These are phyloP conservation scores for Malassezia cuniculi DNA, from an alignment of 1,284 basidiomycete species.

Conservation along the genomic window DNA sequence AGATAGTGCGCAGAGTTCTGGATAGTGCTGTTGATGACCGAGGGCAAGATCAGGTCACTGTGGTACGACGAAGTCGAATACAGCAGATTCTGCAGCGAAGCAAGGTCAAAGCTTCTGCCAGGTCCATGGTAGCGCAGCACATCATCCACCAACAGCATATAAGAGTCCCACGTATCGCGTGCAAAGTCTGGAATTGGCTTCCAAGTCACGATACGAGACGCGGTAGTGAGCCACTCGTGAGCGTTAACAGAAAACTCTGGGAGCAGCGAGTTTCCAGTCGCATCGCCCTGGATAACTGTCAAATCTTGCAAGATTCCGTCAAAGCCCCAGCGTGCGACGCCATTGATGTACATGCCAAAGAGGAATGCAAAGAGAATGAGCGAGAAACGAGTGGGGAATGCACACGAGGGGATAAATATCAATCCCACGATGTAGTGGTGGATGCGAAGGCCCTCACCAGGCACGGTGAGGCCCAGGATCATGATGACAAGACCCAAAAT, in stretches of 20 bases:
- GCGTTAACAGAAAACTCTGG: conserved; percentile 53
- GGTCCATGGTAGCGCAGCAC: conserved; percentile 62
- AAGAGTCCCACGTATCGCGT: conserved; percentile 55
- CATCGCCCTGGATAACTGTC: conserved; percentile 64
- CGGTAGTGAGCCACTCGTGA: no score
- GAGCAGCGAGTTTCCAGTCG: conserved; percentile 56
- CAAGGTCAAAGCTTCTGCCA: conserved; percentile 47
- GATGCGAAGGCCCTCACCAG: conserved; percentile 47
- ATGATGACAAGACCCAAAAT: conserved; percentile 56
- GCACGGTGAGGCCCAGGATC: conserved; percentile 59
- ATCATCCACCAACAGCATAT: conserved; percentile 67
- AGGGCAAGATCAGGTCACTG: background rate
- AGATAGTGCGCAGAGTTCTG: conserved; percentile 59
- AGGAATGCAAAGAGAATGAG: conserved; percentile 67
- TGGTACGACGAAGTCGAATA: background rate
- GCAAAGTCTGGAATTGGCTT: conserved; percentile 49
- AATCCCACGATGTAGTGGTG: conserved; percentile 59
- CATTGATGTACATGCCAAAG: conserved; percentile 59
- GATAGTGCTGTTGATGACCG: conserved; percentile 51
- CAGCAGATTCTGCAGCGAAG: conserved; percentile 11
- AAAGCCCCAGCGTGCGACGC: conserved; percentile 48
- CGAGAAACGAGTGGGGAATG: conserved; percentile 65
- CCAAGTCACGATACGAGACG: conserved; percentile 51
- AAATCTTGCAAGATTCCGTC: conserved; percentile 66
- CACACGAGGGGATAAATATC: conserved; percentile 62